Evolutionary conservation across 2,329 filamentous ascomycete species (phyloP).

Genomic region (Aspergillus nomiae): DNA sequence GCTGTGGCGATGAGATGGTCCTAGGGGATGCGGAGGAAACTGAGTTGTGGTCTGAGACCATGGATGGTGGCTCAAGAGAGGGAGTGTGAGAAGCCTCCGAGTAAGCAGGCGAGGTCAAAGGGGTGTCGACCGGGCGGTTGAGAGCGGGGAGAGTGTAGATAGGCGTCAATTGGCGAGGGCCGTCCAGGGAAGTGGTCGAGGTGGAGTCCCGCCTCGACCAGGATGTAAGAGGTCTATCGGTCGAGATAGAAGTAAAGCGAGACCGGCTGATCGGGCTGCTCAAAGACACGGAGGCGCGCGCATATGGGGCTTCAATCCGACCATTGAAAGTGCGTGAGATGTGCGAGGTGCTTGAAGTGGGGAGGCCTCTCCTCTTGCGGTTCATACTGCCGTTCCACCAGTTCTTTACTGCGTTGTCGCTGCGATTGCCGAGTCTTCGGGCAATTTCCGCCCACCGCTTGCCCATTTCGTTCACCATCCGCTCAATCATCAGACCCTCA

Average conservation of each 20-base stretch:
- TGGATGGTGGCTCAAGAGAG: slow-evolving; percentile 65
- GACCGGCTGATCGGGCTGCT: slow-evolving; percentile 31
- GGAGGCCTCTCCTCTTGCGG: slow-evolving; percentile 61
- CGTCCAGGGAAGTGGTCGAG: slow-evolving; percentile 22
- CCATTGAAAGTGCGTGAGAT: slow-evolving; percentile 37
- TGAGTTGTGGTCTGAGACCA: slow-evolving; percentile 70
- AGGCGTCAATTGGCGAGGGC: slow-evolving; percentile 36
- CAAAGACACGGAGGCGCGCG: slow-evolving; percentile 30
- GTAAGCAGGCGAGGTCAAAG: slow-evolving; percentile 65
- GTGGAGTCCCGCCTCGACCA: slow-evolving; percentile 28
- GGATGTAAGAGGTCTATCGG: slow-evolving; percentile 23
- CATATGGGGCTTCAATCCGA: slow-evolving; percentile 43
- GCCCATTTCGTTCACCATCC: slow-evolving; percentile 74
- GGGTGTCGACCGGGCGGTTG: slow-evolving; percentile 51
- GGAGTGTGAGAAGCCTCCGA: slow-evolving; percentile 63
- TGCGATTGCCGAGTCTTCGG: slow-evolving; percentile 75
- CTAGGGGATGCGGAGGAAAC: slow-evolving; percentile 63
- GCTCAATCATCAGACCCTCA: slow-evolving; percentile 73
- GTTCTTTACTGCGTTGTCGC: slow-evolving; percentile 96
- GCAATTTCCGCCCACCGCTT: slow-evolving; percentile 95
- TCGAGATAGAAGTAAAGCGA: slow-evolving; percentile 29
- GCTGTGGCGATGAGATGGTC: slow-evolving; percentile 44
- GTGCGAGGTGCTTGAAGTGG: slow-evolving; percentile 37
- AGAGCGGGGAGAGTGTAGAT: slow-evolving; percentile 42
- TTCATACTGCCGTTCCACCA: slow-evolving; percentile 98